Base-by-base conservation (phyloP, 257 asterid species). In the Petunia axillaris region DNA sequence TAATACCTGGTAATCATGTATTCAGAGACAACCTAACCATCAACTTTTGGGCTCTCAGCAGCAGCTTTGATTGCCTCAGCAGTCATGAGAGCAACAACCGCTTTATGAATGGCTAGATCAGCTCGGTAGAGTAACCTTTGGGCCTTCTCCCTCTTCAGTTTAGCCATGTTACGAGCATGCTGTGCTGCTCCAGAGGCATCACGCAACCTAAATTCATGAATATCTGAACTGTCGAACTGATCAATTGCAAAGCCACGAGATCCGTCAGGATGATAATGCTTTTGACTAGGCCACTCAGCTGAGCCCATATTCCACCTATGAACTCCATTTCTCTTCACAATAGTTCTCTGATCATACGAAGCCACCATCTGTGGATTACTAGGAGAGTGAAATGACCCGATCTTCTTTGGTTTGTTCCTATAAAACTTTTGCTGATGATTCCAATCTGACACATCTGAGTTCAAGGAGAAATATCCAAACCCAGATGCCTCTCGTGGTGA, bases 121-220 rank as follows among this genome's bases (percentile, higher is more conserved):
- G 99, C 99, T 81, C 86, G 86, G 75, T 78, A 84, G 44, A 91
- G 83, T 88, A 92, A 80, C 83, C 86, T 93, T 58, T 87, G 92
- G 41, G 99, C 99, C 84, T 74, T 90, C 80, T 92, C 97, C 78
- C 96, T 91, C 92, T 93, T 95, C 65, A 92, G 86, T 88, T 89
- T 95, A 6, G 98, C 99, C 88, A 91, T 63, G 68, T 82, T 82
- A 6, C 4, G 81, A 3, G 98, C 96, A 73, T 85, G 92, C 81
- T 82, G 85, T 36, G 97, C 93, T 10, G 92, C 97, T 82, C 88
- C 80, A 5, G 91, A 78, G 67, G 97, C 93, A 66, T 95, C 98
- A 13, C 91, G 92, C 52, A 91, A 81, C 81, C 88, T 91, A 80
- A 91, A 89, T 87, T 95, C 97, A 2, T 83, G 87, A 80, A 88